phyloP scores from a whole-genome alignment of 495 filamentous ascomycete species.

The Hypoxylon lenormandii region DNA sequence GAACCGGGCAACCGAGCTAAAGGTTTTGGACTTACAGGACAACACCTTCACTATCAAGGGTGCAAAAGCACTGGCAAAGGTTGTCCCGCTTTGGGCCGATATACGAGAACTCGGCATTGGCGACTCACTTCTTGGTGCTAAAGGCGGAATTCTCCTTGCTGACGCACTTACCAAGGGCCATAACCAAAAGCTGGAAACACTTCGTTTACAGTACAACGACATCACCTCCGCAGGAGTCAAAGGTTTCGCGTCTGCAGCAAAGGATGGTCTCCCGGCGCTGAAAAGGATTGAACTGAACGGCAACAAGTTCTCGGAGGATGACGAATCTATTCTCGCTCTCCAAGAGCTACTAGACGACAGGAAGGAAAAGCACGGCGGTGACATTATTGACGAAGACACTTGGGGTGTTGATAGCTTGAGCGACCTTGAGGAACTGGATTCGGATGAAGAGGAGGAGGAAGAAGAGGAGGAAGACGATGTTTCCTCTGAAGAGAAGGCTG shows the following conservation, averaged over 20 bases:
- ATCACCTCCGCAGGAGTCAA: constrained; percentile 80
- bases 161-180: constrained; percentile 77
- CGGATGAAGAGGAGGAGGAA: constrained; percentile 77
- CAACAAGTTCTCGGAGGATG: constrained; percentile 92
- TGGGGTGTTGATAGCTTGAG: constrained; percentile 89
- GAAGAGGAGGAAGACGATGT: constrained; percentile 75
- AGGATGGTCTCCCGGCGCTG: constrained; percentile 74
- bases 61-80: constrained; percentile 79
- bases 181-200: constrained; percentile 79
- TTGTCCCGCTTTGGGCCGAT: constrained; percentile 77
- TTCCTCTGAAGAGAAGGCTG: constrained; percentile 67
- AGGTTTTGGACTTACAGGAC: constrained; percentile 90
- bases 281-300: constrained; percentile 92
- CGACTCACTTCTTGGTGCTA: constrained; percentile 84
- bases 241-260: constrained; percentile 72
- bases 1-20: constrained; percentile 69
- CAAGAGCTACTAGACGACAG: constrained; percentile 66
- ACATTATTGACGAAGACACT: constrained; percentile 70
- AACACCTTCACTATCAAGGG: constrained; percentile 92
- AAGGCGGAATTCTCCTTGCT: constrained; percentile 79
- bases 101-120: constrained; percentile 87
- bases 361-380: constrained; percentile 71
- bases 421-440: constrained; percentile 81
- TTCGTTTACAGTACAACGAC: constrained; percentile 94
- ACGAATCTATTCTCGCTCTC: constrained; percentile 67